A percentile compares a stretch with the other conserved stretches of the same genome.
Evolutionary conservation across 2,329 filamentous ascomycete genomes (phyloP).

Genomic region (Myotisia sp.): DNA sequence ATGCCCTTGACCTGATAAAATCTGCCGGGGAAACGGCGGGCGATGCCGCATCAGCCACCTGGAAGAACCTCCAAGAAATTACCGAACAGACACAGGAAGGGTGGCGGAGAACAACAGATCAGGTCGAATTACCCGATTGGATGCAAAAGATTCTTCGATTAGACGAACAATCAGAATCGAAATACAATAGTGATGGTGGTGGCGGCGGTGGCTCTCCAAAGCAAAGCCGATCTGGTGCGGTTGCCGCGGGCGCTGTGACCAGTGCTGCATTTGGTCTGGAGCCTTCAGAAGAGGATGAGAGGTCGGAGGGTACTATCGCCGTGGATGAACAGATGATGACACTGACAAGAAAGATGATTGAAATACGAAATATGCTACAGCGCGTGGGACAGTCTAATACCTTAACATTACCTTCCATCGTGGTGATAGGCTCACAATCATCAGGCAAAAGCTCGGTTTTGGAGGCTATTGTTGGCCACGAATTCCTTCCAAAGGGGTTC

Average conservation of each 20-base stretch:
- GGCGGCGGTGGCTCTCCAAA: constrained; percentile 38
- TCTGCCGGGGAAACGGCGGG: constrained; percentile 58
- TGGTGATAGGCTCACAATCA: constrained; percentile 97
- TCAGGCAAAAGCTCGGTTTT: constrained; percentile 96
- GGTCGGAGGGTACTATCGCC: constrained; percentile 50
- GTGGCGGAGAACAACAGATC: constrained; percentile 71
- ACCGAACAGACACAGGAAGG: constrained; percentile 66
- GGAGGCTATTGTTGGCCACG: constrained; percentile 92
- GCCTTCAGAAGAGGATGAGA: constrained; percentile 40
- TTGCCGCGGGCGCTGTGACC: constrained; percentile 51
- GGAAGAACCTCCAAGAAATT: constrained; percentile 58
- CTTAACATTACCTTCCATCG: constrained; percentile 83
- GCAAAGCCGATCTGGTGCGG: constrained; percentile 42
- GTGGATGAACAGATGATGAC: constrained; percentile 99
- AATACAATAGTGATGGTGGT: constrained; percentile 31
- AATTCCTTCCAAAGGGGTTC: constrained; percentile 91
- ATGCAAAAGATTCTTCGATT: constrained; percentile 55
- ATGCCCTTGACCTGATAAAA: constrained; percentile 60
- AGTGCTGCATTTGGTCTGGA: constrained; percentile 69
- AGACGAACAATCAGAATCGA: constrained; percentile 46
- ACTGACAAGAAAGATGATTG: constrained; percentile 98
- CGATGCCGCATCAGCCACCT: constrained; percentile 52
- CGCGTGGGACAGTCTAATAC: constrained; percentile 83
- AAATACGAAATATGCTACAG: constrained; percentile 83
- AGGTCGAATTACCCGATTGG: constrained; percentile 61